Percentiles rank a stretch among this genome's conserved stretches.
These are phyloP conservation scores for Irpex sp. DNA, from an alignment of 1,284 basidiomycete species.

Conservation along the genomic window DNA sequence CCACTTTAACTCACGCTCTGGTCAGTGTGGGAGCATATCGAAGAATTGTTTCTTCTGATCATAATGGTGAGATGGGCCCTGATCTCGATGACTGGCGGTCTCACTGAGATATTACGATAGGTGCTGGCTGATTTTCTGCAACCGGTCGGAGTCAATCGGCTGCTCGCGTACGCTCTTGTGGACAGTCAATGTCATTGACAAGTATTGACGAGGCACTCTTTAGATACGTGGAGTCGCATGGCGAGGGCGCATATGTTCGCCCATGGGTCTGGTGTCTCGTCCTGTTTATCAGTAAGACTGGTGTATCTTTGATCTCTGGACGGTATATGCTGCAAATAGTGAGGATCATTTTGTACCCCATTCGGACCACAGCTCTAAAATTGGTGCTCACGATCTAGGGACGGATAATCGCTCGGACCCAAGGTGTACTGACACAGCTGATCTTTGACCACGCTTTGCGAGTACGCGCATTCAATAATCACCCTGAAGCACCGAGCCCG, in stretches of 20 bases:
- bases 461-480: slow-evolving; percentile 33
- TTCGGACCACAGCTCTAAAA: not conserved
- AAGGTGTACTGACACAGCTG: slow-evolving; percentile 52
- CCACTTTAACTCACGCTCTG: not conserved
- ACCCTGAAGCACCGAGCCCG: slow-evolving; percentile 12
- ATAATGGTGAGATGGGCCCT: slow-evolving; percentile 9
- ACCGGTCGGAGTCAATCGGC: slow-evolving; percentile 38
- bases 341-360: slow-evolving; percentile 17
- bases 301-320: slow-evolving; percentile 34
- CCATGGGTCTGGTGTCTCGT: slow-evolving; percentile 63
- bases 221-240: slow-evolving; percentile 42
- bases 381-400: not conserved
- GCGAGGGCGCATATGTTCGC: slow-evolving; percentile 32
- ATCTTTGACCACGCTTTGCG: slow-evolving; percentile 56
- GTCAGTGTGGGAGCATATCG: slow-evolving; percentile 20
- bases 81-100: not conserved
- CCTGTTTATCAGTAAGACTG: slow-evolving; percentile 55
- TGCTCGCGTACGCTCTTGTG: slow-evolving; percentile 28
- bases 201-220: not conserved
- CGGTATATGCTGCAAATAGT: slow-evolving; percentile 47
- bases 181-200: not conserved
- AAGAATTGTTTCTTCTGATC: slow-evolving; percentile 16
- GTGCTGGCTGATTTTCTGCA: slow-evolving; percentile 1
- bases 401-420: slow-evolving; percentile 33
- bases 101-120: not conserved